phyloP scores from a whole-genome alignment of 106 monocot genomes.

The Triglochin maritima region DNA sequence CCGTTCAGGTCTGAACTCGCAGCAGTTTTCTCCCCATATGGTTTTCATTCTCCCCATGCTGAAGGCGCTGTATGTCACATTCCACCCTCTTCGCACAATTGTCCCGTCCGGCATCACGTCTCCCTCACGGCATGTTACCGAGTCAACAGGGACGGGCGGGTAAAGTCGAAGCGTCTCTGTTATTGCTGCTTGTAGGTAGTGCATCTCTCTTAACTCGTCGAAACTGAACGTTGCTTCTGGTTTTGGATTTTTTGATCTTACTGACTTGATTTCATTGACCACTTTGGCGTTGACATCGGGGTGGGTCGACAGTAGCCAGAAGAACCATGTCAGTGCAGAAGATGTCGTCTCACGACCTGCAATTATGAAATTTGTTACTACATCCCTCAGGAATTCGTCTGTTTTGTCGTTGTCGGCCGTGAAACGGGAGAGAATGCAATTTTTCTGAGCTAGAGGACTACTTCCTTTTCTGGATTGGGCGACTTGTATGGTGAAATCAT shows the following conservation, averaged over 20 bases:
- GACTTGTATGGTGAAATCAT: slow-evolving; percentile 7
- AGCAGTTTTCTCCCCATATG: slow-evolving; percentile 1
- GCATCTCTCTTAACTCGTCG: slow-evolving; percentile 10
- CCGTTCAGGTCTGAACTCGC: slow-evolving; percentile 10
- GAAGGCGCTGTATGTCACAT: background rate
- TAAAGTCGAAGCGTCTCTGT: slow-evolving; percentile 8
- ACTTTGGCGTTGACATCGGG: slow-evolving; percentile 15
- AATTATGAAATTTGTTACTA: slow-evolving; percentile 37
- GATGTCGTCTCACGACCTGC: slow-evolving; percentile 18
- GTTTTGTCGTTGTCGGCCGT: slow-evolving; percentile 7
- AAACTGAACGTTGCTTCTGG: background rate
- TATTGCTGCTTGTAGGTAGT: slow-evolving; percentile 4
- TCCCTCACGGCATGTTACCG: background rate
- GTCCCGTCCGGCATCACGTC: slow-evolving; percentile 7
- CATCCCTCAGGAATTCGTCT: slow-evolving; percentile 41
- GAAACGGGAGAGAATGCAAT: slow-evolving; percentile 22
- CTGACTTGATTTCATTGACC: slow-evolving; percentile 6
- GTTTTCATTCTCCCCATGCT: background rate
- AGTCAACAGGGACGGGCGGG: background rate
- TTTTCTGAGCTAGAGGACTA: background rate
- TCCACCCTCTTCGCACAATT: background rate
- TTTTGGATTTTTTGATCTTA: background rate
- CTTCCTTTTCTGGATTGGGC: slow-evolving; percentile 9
- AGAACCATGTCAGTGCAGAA: slow-evolving; percentile 25
- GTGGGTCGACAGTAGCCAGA: slow-evolving; percentile 21